Evolutionary conservation across 805 yeast genomes (phyloP).

Genomic region (Candida germanica): DNA sequence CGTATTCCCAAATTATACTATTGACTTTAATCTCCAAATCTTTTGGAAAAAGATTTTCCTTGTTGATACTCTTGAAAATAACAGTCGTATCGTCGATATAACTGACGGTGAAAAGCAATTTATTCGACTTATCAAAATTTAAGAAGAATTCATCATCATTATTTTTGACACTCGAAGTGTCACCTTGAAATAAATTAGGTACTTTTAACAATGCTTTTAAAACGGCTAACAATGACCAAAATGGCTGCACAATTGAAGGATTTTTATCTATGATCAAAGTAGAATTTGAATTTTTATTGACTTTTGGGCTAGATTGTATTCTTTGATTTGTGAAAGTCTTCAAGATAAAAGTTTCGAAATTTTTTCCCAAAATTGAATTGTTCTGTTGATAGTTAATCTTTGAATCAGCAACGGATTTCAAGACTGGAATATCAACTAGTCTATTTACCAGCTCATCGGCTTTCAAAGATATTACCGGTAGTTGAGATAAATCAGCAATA

Average conservation of each 20-base stretch:
- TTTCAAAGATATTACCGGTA: slow-evolving; percentile 12
- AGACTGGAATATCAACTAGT: slow-evolving; percentile 9
- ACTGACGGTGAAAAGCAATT: slow-evolving; percentile 10
- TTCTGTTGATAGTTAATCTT: slow-evolving; percentile 6
- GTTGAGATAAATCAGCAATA: not conserved
- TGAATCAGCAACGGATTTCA: slow-evolving; percentile 8
- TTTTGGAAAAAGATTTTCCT: not conserved
- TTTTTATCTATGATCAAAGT: slow-evolving; percentile 13
- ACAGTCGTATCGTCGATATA: slow-evolving; percentile 31
- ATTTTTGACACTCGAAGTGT: not conserved
- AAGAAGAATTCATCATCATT: not conserved
- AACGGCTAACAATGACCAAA: slow-evolving; percentile 43
- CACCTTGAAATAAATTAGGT: slow-evolving; percentile 32
- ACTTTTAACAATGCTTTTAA: slow-evolving; percentile 26
- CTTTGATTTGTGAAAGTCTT: slow-evolving; percentile 10
- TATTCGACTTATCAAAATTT: not conserved
- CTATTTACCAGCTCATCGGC: slow-evolving; percentile 1
- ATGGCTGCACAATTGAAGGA: slow-evolving; percentile 28
- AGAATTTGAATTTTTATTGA: slow-evolving; percentile 12
- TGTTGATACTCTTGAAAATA: slow-evolving; percentile 21
- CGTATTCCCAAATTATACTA: slow-evolving; percentile 32
- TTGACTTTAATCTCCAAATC: slow-evolving; percentile 25
- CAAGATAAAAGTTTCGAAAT: slow-evolving; percentile 14
- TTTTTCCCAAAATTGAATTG: slow-evolving; percentile 12
- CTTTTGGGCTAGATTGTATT: slow-evolving; percentile 1